phyloP scores from a whole-genome alignment of 2,329 filamentous ascomycete species.

The Colletotrichum graminicola region DNA sequence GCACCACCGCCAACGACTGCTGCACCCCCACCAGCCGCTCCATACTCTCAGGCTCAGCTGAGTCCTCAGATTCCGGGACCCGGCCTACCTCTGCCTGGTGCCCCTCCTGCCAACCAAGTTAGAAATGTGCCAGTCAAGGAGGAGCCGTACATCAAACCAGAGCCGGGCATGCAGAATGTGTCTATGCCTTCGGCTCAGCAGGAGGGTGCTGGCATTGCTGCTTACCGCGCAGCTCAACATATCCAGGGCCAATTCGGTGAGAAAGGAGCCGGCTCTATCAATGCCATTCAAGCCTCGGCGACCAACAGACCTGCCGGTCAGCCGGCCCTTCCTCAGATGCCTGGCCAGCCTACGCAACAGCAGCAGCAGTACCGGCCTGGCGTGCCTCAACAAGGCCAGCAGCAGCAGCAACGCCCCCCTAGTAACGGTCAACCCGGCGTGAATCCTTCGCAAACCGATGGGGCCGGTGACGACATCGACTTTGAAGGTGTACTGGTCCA shows the following conservation, averaged over 20 bases:
- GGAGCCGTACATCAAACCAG: slow-evolving; percentile 63
- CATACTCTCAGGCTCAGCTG: slow-evolving; percentile 53
- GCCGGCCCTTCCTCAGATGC: slow-evolving; percentile 49
- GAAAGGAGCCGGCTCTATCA: slow-evolving; percentile 75
- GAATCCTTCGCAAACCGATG: slow-evolving; percentile 74
- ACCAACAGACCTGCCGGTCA: slow-evolving; percentile 47
- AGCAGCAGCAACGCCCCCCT: slow-evolving; percentile 48
- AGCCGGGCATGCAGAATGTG: slow-evolving; percentile 54
- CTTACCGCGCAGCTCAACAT: slow-evolving; percentile 67
- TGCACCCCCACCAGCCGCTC: slow-evolving; percentile 43
- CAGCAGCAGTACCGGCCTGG: slow-evolving; percentile 39
- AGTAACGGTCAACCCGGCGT: slow-evolving; percentile 45
- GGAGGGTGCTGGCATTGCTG: slow-evolving; percentile 55
- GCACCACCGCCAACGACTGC: slow-evolving; percentile 49
- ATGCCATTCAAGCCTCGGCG: slow-evolving; percentile 65
- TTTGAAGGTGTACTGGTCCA: slow-evolving; percentile 71
- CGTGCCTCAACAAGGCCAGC: slow-evolving; percentile 47
- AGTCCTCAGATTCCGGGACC: slow-evolving; percentile 50
- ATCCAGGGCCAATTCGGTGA: slow-evolving; percentile 71
- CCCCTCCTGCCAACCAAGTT: slow-evolving; percentile 56
- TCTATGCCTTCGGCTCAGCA: slow-evolving; percentile 44
- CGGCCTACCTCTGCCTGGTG: slow-evolving; percentile 46
- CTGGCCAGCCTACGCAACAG: slow-evolving; percentile 44
- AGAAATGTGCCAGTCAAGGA: slow-evolving; percentile 55
- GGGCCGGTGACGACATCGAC: slow-evolving; percentile 70